A percentile compares a stretch with the other conserved stretches of the same genome.
Conservation (phyloP, 2,329 filamentous ascomycete genomes). For the Colletotrichum tropicale region DNA sequence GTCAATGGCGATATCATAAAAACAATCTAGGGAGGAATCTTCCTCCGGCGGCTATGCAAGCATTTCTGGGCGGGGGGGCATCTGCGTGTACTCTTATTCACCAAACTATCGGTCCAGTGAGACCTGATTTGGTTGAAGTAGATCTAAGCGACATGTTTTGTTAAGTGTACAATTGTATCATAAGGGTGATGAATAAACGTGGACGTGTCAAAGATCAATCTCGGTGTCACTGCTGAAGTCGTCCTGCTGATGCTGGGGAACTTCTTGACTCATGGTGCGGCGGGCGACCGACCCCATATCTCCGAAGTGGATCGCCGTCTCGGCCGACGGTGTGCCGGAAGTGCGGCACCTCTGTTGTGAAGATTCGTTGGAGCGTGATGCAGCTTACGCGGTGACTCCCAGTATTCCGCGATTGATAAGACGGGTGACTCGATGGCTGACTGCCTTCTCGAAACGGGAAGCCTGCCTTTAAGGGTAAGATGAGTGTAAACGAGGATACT, state of each 20-base stretch:
- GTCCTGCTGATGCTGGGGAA: neutral
- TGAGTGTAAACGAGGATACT: rapidly evolving
- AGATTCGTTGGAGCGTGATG: neutral
- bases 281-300: neutral
- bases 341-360: neutral
- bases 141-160: neutral
- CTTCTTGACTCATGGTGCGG: neutral
- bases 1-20: neutral
- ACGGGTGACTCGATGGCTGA: neutral
- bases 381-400: neutral
- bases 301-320: neutral
- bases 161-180: neutral
- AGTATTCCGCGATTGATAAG: neutral
- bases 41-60: neutral
- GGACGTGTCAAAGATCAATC: neutral
- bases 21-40: neutral
- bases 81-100: neutral
- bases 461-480: neutral
- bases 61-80: neutral
- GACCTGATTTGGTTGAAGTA: neutral
- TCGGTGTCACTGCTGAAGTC: neutral
- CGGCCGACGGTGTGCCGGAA: neutral
- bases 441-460: neutral
- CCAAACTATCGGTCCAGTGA: neutral
- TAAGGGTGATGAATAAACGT: neutral